These are phyloP conservation scores for Peronospora belbahrii DNA, from an alignment of 352 stramenopile species.

Conservation along the genomic window DNA sequence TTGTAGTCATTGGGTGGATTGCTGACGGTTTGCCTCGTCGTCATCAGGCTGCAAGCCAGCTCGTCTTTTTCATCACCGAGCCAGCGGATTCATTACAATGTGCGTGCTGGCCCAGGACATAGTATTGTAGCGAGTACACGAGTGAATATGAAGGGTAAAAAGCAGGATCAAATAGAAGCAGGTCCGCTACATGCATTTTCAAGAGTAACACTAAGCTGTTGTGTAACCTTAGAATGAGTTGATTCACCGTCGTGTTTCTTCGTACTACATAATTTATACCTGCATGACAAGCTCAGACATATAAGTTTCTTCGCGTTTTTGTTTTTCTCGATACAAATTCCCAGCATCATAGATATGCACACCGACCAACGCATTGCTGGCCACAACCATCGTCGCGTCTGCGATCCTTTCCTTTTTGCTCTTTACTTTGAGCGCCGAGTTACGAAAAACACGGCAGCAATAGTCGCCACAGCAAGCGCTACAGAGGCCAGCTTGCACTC, in stretches of 20 bases:
- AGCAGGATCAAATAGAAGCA: conserved; percentile 27
- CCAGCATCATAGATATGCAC: conserved; percentile 1
- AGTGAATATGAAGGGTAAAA: conserved; percentile 14
- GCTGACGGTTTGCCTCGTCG: conserved; percentile 10
- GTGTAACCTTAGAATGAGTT: neutral
- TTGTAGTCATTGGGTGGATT: conserved; percentile 30
- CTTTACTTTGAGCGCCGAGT: conserved; percentile 35
- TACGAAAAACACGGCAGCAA: conserved; percentile 30
- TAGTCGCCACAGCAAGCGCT: conserved; percentile 32
- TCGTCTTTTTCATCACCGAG: conserved; percentile 4
- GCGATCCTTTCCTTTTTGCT: too few species aligned
- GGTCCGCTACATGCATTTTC: conserved; percentile 13
- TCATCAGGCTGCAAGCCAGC: conserved; percentile 17
- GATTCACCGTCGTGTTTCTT: neutral
- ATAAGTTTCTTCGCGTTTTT: conserved; percentile 5
- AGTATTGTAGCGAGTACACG: conserved; percentile 6
- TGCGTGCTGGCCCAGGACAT: conserved; percentile 14
- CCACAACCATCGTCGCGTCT: neutral
- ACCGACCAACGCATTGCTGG: conserved; percentile 1
- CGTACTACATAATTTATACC: conserved; percentile 19
- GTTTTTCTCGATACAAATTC: conserved; percentile 20
- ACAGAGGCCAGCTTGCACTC: conserved; percentile 26
- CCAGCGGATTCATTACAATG: conserved; percentile 8
- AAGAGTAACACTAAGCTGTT: conserved; percentile 14
- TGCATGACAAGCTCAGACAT: conserved; percentile 5